These are phyloP conservation scores for Zostera marina DNA, from an alignment of 116 monocot species.

Conservation along the genomic window DNA sequence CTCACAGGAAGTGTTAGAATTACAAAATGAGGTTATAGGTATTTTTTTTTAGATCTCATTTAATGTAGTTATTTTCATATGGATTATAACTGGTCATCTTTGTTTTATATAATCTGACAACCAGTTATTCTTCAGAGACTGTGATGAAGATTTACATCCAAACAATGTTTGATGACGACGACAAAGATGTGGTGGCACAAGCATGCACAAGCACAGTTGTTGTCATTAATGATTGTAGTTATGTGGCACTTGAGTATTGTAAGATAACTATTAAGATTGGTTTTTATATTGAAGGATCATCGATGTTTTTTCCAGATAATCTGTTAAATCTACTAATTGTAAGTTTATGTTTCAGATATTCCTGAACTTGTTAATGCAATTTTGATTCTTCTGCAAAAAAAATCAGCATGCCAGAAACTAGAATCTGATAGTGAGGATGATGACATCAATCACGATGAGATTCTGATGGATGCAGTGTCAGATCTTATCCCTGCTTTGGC, in stretches of 20 bases:
- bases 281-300: background rate
- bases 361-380: slow-evolving; percentile 71
- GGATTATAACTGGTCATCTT: background rate
- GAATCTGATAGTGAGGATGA: slow-evolving; percentile 58
- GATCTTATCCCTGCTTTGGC: slow-evolving; percentile 97
- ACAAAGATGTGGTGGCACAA: slow-evolving; percentile 95
- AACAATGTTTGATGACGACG: slow-evolving; percentile 78
- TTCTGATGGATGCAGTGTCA: slow-evolving; percentile 92
- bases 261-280: slow-evolving; percentile 13
- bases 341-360: slow-evolving; percentile 37
- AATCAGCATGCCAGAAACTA: slow-evolving; percentile 45
- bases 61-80: too few species aligned
- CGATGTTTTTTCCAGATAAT: background rate
- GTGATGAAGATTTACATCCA: slow-evolving; percentile 72
- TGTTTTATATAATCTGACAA: background rate
- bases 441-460: slow-evolving; percentile 81
- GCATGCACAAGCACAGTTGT: slow-evolving; percentile 66
- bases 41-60: slow-evolving; percentile 1
- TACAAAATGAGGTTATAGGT: slow-evolving; percentile 74
- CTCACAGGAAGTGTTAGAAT: slow-evolving; percentile 57
- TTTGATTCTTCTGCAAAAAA: slow-evolving; percentile 44
- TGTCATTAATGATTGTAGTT: slow-evolving; percentile 63
- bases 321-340: background rate
- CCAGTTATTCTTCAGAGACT: slow-evolving; percentile 30
- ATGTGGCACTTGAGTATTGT: slow-evolving; percentile 42